These are phyloP conservation scores for Tephrocybe rancida DNA, from an alignment of 768 basidiomycete genomes.

Conservation along the genomic window DNA sequence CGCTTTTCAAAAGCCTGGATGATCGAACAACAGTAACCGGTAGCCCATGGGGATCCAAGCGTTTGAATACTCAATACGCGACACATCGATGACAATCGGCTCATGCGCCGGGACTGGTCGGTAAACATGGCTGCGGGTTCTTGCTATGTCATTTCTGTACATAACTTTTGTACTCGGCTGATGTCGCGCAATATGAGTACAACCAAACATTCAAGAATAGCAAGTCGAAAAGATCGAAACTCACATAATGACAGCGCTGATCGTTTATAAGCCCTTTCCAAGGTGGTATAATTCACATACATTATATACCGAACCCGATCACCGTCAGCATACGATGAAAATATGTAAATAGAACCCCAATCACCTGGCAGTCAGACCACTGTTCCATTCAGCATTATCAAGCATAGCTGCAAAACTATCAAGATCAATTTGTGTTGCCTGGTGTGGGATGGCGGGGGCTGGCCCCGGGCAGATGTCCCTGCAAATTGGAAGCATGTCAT, in stretches of 20 bases:
- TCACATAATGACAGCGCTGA: conserved; percentile 45
- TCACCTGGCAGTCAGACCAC: conserved; percentile 41
- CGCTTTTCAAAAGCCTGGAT: no score
- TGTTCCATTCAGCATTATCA: conserved; percentile 49
- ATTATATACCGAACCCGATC: conserved; percentile 49
- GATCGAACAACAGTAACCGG: no score
- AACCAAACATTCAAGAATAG: not conserved
- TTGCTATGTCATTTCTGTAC: conserved; percentile 3
- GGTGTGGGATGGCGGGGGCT: conserved; percentile 9
- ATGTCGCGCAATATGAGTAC: not conserved
- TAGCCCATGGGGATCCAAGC: no score
- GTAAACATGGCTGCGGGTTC: not conserved
- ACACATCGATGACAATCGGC: not conserved
- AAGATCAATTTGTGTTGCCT: conserved; percentile 3
- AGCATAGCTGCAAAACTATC: conserved; percentile 39
- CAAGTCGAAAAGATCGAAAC: conserved; percentile 14
- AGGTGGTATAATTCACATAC: conserved; percentile 51
- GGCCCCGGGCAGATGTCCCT: conserved; percentile 51
- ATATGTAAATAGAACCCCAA: not conserved
- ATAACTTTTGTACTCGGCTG: conserved; percentile 30
- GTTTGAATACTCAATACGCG: no score
- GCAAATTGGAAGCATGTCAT: conserved; percentile 49
- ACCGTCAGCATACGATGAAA: not conserved
- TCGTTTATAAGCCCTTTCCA: conserved; percentile 49
- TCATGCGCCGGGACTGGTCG: not conserved